Percentiles rank a stretch among this genome's conserved stretches.
Evolutionary conservation across 2,329 filamentous ascomycete species (phyloP).

Genomic region (Thelonectria blattea): DNA sequence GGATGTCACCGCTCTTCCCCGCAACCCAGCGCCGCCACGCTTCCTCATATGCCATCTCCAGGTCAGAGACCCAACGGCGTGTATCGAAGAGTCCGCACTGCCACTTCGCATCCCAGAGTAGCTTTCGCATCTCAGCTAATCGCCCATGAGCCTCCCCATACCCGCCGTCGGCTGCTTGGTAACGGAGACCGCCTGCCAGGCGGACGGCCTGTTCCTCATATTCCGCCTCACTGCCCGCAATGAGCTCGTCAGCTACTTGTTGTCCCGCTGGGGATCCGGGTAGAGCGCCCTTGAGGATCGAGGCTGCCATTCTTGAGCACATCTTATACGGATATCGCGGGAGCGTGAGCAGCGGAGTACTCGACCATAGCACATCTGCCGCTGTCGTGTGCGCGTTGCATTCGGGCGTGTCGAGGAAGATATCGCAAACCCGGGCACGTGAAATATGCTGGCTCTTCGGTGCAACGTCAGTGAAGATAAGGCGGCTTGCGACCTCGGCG

Average conservation of each 20-base stretch:
- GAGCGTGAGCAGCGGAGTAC: conserved; percentile 87
- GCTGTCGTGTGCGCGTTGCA: conserved; percentile 98
- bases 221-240: conserved; percentile 77
- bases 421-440: conserved; percentile 86
- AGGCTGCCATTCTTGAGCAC: conserved; percentile 98
- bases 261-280: conserved; percentile 73
- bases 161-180: conserved; percentile 52
- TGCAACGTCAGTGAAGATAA: conserved; percentile 95
- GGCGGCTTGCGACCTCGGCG: conserved; percentile 80
- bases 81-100: conserved; percentile 90
- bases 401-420: conserved; percentile 96
- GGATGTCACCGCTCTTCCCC: conserved; percentile 91
- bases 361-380: conserved; percentile 95
- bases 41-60: conserved; percentile 86
- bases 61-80: conserved; percentile 83
- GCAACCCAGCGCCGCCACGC: conserved; percentile 89
- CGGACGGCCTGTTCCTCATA: conserved; percentile 81
- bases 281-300: conserved; percentile 87
- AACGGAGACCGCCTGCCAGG: conserved; percentile 69
- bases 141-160: conserved; percentile 68
- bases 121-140: conserved; percentile 76
- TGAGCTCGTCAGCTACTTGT: conserved; percentile 74
- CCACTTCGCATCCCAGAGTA: conserved; percentile 86
- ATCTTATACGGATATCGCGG: conserved; percentile 97
- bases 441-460: conserved; percentile 94